Evolutionary conservation across 106 monocot genomes (phyloP).

Genomic region (Phalaenopsis aphrodite): DNA sequence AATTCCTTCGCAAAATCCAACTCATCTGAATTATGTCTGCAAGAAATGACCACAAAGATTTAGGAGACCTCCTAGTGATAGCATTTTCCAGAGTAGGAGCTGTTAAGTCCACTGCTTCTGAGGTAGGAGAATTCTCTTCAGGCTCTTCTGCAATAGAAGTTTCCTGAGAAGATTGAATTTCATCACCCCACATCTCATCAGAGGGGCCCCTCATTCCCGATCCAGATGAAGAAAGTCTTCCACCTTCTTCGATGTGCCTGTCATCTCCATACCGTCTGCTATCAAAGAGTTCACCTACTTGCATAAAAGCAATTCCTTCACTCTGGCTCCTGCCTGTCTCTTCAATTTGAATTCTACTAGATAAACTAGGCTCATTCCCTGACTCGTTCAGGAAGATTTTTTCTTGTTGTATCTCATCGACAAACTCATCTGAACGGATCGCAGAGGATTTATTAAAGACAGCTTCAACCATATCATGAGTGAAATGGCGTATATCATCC

Average conservation of each 20-base stretch:
- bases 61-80: constrained; percentile 37
- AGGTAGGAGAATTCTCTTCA: constrained; percentile 16
- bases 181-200: constrained; percentile 62
- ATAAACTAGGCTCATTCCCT: background rate
- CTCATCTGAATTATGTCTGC: constrained; percentile 63
- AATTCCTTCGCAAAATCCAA: constrained; percentile 34
- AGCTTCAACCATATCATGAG: constrained; percentile 9
- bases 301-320: constrained; percentile 7
- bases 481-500: background rate
- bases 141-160: constrained; percentile 21
- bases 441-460: constrained; percentile 19
- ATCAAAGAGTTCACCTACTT: constrained; percentile 8
- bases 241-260: constrained; percentile 13
- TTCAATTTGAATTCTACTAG: background rate
- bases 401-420: constrained; percentile 22
- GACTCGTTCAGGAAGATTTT: constrained; percentile 1
- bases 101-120: constrained; percentile 7
- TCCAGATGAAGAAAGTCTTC: constrained; percentile 25
- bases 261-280: constrained; percentile 6
- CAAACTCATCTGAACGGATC: constrained; percentile 23
- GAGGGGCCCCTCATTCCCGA: constrained; percentile 47
- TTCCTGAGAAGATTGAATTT: constrained; percentile 24
- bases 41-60: constrained; percentile 70
- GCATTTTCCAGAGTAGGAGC: constrained; percentile 22
- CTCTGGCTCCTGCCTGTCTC: background rate